These are phyloP conservation scores for Elsinoe ampelina DNA, from an alignment of 2,329 filamentous ascomycete genomes.

Conservation along the genomic window DNA sequence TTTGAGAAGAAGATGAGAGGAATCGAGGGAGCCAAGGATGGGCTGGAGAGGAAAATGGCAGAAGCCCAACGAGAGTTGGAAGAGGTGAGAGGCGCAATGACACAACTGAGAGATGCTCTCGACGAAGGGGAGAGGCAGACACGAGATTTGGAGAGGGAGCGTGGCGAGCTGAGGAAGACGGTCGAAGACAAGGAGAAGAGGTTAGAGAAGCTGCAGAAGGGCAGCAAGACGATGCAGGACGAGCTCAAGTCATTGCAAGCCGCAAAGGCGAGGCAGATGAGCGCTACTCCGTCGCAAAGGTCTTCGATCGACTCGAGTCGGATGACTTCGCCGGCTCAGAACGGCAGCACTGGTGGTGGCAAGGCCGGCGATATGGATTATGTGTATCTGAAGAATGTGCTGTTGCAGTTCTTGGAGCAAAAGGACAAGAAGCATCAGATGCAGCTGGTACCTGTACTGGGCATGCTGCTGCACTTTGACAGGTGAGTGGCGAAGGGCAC, in stretches of 20 bases:
- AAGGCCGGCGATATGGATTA: constrained; percentile 40
- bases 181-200: constrained; percentile 69
- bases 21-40: constrained; percentile 63
- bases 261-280: constrained; percentile 31
- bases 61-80: constrained; percentile 62
- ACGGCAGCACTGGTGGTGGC: constrained; percentile 19
- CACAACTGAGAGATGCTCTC: constrained; percentile 66
- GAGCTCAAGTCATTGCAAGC: constrained; percentile 45
- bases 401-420: constrained; percentile 73
- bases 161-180: constrained; percentile 60
- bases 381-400: constrained; percentile 69
- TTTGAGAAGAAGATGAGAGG: constrained; percentile 65
- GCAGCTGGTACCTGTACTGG: constrained; percentile 68
- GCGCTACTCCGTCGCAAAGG: constrained; percentile 39
- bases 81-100: constrained; percentile 68
- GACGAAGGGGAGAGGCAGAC: constrained; percentile 82
- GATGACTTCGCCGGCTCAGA: constrained; percentile 38
- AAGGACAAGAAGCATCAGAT: constrained; percentile 67
- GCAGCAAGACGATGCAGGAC: constrained; percentile 51
- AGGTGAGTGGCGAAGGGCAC: constrained; percentile 42
- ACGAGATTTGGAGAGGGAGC: constrained; percentile 74
- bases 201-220: constrained; percentile 70
- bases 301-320: constrained; percentile 50
- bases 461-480: constrained; percentile 67
- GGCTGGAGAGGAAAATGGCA: constrained; percentile 62